Conservation (phyloP, 1,284 basidiomycete genomes). For the Neolentinus lepideus region DNA sequence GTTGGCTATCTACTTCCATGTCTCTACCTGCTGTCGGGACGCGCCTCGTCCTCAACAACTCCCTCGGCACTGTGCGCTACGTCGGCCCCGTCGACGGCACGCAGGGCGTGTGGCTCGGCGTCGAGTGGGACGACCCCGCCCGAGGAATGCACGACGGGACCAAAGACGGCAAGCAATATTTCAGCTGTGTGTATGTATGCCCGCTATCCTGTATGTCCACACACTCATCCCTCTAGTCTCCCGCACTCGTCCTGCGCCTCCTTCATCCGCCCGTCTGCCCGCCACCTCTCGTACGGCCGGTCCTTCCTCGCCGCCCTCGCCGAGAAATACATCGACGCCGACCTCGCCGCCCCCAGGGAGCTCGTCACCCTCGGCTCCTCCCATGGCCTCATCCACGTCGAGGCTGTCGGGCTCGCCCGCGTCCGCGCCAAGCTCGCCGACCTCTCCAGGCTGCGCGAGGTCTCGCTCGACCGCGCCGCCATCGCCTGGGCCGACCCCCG, state of each 20-base stretch:
- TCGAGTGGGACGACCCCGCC: slow-evolving; percentile 88
- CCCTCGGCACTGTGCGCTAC: slow-evolving; percentile 67
- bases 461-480: slow-evolving; percentile 68
- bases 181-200: slow-evolving; percentile 61
- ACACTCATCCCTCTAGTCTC: not conserved
- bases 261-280: slow-evolving; percentile 62
- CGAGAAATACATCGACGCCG: slow-evolving; percentile 67
- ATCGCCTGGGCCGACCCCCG: slow-evolving; percentile 51
- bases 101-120: slow-evolving; percentile 77
- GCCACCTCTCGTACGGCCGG: slow-evolving; percentile 46
- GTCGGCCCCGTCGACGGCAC: slow-evolving; percentile 62
- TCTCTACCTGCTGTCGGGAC: slow-evolving; percentile 30
- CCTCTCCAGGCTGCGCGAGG: slow-evolving; percentile 64
- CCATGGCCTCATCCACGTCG: slow-evolving; percentile 75
- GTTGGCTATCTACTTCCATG: not conserved
- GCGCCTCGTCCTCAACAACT: slow-evolving; percentile 42
- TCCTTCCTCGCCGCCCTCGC: slow-evolving; percentile 73
- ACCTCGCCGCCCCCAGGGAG: slow-evolving; percentile 47
- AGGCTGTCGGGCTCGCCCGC: slow-evolving; percentile 79
- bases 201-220: slow-evolving; percentile 6
- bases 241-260: slow-evolving; percentile 47
- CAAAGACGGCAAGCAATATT: slow-evolving; percentile 77
- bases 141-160: slow-evolving; percentile 86
- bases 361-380: slow-evolving; percentile 76
- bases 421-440: slow-evolving; percentile 66